Conservation (phyloP, 176 grass and related monocot species). For the Zea mays region DNA sequence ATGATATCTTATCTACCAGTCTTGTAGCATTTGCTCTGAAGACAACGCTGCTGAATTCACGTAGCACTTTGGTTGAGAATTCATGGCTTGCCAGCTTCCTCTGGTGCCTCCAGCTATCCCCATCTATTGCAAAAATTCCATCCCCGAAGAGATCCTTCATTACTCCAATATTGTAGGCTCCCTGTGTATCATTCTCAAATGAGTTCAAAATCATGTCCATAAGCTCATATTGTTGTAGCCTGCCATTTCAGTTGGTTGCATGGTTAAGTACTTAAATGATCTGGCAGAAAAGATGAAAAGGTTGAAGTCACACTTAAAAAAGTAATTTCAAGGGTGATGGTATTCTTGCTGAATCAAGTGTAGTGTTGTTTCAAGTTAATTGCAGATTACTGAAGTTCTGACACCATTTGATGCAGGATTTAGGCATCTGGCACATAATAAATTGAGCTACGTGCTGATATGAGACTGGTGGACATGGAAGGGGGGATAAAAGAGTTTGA, state of each 20-base stretch:
- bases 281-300: background rate
- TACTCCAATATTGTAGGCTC: conserved; percentile 24
- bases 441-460: background rate
- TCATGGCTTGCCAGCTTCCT: conserved; percentile 73
- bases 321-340: background rate
- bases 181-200: conserved; percentile 30
- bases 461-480: too few species aligned
- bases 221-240: background rate
- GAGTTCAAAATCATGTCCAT: background rate
- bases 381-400: background rate
- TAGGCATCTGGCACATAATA: too few species aligned
- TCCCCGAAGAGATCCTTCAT: conserved; percentile 68
- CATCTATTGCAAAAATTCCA: conserved; percentile 66
- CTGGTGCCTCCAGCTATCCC: conserved; percentile 66
- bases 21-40: conserved; percentile 52
- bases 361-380: background rate
- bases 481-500: background rate
- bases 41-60: conserved; percentile 53
- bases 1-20: conserved; percentile 42
- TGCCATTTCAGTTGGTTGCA: background rate
- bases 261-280: background rate
- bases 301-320: background rate
- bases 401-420: background rate
- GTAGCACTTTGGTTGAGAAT: conserved; percentile 68
- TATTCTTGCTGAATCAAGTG: background rate